Base-by-base conservation (phyloP, 164 flowering plant genomes). In the Vitis riparia region DNA sequence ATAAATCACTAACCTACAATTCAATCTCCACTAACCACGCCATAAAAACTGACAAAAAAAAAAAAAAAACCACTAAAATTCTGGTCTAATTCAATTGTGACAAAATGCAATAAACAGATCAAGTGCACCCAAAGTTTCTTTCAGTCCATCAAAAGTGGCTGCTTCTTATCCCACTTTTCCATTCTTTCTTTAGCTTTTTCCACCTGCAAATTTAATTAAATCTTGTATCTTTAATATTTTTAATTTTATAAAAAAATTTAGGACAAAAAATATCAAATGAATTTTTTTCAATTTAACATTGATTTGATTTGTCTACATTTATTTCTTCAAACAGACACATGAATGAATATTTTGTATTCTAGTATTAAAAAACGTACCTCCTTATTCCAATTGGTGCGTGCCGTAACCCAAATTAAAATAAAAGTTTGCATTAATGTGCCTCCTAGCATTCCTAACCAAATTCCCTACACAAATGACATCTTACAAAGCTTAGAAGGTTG, bases 381-480 rank as follows among this genome's bases (percentile, higher is more conserved):
- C 72, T 83, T 81, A 3, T 74, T 57, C 88, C 88, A 85, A 55
- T 85, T 80, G 12, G 88, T 81, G 2, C 82, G 68, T 63, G 66
- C 61, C 14, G 88, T 85, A 32, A 78, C 79, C 85, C 86, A 81
- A 6, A 79, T 10, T 6, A 85, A 49, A 62, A 83, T 81, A 3
- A 81, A 0, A 3, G 86, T 85, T 67, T 85, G 88, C 80, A 81
- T 70, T 3, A 55, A 44, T 1, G 85, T 83, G 19, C 80, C 81
- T 30, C 80, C 82, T 16, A 76, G 56, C 82, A 81, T 76, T 12
- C 84, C 84, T 16, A 66, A 23, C 84, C 82, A 81, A 51, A 81
- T 73, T 9, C 84, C 84, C 84, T 78, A n/a, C 44, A 37, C 19
- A 10, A 16, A 57, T 32, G 7, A 32, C 44, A 32, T 4, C 5